phyloP scores from a whole-genome alignment of 257 asterid species.

The Scutellaria minor region DNA sequence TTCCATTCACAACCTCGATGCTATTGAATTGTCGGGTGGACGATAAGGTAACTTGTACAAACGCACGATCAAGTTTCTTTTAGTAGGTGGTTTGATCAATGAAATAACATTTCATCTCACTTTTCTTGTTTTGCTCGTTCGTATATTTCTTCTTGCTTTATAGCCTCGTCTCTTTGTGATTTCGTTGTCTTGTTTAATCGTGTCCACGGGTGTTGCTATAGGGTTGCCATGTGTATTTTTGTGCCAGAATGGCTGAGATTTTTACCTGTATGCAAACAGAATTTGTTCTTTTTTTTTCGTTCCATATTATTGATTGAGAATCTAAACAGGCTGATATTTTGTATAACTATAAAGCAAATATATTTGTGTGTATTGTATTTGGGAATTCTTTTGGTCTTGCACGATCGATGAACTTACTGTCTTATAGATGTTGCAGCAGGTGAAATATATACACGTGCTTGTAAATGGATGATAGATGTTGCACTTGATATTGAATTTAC shows the following conservation, averaged over 20 bases:
- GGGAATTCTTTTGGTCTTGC: background rate
- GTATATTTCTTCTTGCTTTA: background rate
- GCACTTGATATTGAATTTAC: no score
- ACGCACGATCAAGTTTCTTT: slow-evolving; percentile 22
- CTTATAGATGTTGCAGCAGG: background rate
- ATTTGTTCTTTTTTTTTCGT: background rate
- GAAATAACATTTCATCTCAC: background rate
- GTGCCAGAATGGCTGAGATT: slow-evolving; percentile 22
- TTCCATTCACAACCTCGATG: slow-evolving; percentile 72
- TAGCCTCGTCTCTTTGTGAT: background rate
- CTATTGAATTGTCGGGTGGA: slow-evolving; percentile 84
- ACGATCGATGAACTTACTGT: background rate
- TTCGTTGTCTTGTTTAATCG: background rate
- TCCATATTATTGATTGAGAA: background rate
- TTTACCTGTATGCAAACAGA: background rate
- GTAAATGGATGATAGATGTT: no score
- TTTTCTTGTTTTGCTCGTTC: background rate
- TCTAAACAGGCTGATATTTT: slow-evolving; percentile 4
- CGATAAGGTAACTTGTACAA: slow-evolving; percentile 43
- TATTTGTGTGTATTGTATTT: background rate
- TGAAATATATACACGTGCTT: slow-evolving; percentile 1
- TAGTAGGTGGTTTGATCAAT: slow-evolving; percentile 14
- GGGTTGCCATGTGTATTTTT: slow-evolving; percentile 21
- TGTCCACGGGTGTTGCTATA: background rate
- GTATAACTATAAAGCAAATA: background rate